Percentiles rank a stretch among this genome's conserved stretches.
phyloP scores from a whole-genome alignment of 305 asterid genomes.

The Fraxinus latifolia region DNA sequence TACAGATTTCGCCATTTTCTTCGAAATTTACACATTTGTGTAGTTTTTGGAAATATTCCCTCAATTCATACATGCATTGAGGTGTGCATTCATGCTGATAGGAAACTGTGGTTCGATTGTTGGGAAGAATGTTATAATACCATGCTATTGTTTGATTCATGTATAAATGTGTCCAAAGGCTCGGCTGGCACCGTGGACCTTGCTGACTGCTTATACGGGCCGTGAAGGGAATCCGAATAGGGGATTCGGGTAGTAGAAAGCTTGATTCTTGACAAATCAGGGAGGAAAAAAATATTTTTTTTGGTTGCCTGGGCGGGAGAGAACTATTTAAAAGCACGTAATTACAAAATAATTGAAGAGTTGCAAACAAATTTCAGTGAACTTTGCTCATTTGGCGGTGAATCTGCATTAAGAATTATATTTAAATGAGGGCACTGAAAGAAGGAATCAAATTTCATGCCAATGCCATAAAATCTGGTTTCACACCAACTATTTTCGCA shows the following conservation, averaged over 20 bases:
- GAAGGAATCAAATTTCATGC: slow-evolving; percentile 62
- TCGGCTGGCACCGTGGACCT: neutral
- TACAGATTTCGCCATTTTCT: neutral
- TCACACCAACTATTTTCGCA: slow-evolving; percentile 28
- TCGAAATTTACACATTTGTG: neutral
- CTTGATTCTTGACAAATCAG: neutral
- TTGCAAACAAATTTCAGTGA: neutral
- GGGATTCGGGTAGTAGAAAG: neutral
- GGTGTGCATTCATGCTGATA: neutral
- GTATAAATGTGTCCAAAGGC: neutral
- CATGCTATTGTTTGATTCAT: neutral
- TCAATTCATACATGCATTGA: neutral
- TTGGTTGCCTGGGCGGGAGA: neutral
- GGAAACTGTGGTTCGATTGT: neutral
- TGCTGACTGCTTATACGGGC: neutral
- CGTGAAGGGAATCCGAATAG: neutral
- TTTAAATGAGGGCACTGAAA: slow-evolving; percentile 48
- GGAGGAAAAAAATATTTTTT: neutral
- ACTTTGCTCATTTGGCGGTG: neutral
- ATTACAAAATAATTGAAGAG: neutral
- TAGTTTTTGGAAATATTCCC: neutral
- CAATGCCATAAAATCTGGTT: slow-evolving; percentile 50
- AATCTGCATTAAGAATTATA: neutral
- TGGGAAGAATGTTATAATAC: neutral
- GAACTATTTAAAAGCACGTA: neutral